Conservation (phyloP, 106 monocot genomes). For the Platanthera zijinensis region DNA sequence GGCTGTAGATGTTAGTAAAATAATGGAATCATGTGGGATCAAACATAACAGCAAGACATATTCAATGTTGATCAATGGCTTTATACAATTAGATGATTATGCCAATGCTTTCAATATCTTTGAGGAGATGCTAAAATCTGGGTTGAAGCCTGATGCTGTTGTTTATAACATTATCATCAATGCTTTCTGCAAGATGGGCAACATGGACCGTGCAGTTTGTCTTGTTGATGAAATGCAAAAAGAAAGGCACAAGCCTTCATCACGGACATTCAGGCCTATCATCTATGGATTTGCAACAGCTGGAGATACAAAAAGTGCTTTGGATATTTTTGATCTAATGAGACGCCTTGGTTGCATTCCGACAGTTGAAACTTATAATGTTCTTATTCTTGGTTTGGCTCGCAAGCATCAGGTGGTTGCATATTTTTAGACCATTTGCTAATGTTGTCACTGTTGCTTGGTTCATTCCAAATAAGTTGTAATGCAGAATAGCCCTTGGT, state of each 20-base stretch:
- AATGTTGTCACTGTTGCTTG: neutral
- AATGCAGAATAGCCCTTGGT: neutral
- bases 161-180: conserved; percentile 85
- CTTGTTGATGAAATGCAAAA: conserved; percentile 82
- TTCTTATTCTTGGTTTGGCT: conserved; percentile 76
- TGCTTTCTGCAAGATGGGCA: conserved; percentile 96
- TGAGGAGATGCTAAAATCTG: conserved; percentile 74
- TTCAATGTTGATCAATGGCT: conserved; percentile 96
- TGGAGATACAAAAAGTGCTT: conserved; percentile 71
- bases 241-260: conserved; percentile 61
- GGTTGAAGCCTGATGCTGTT: conserved; percentile 72
- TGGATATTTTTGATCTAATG: conserved; percentile 81
- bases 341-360: conserved; percentile 74
- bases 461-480: neutral
- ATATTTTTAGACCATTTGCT: neutral
- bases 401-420: conserved; percentile 62
- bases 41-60: conserved; percentile 89
- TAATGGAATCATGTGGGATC: conserved; percentile 74
- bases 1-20: conserved; percentile 64
- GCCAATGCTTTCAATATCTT: conserved; percentile 92
- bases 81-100: conserved; percentile 76
- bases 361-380: conserved; percentile 88
- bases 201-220: conserved; percentile 66
- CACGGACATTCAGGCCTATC: conserved; percentile 86
- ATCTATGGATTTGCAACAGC: conserved; percentile 68